A percentile compares a stretch with the other conserved stretches of the same genome.
Conservation (phyloP, 805 yeast genomes). For the Nakazawaea ernobii region DNA sequence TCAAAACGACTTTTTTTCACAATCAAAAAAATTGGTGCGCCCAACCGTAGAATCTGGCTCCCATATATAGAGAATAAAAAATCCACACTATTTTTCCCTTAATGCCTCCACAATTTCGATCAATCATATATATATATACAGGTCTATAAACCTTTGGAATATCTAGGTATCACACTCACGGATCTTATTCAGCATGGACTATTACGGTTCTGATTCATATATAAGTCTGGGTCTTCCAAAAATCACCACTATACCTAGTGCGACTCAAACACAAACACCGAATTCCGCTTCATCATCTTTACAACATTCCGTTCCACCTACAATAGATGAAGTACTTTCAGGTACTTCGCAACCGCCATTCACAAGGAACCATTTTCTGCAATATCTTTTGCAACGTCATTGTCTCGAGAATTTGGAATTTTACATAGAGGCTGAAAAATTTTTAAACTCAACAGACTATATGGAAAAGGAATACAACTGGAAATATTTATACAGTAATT, state of each 20-base stretch:
- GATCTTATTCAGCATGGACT: slow-evolving; percentile 1
- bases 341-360: slow-evolving; percentile 19
- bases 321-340: slow-evolving; percentile 20
- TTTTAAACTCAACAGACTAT: slow-evolving; percentile 11
- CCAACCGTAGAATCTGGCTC: no score
- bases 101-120: no score
- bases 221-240: slow-evolving; percentile 11
- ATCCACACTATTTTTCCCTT: no score
- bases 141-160: no score
- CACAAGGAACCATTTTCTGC: slow-evolving; percentile 21
- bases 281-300: slow-evolving; percentile 1
- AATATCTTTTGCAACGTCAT: slow-evolving; percentile 24
- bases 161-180: no score
- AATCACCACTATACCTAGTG: slow-evolving; percentile 7
- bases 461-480: slow-evolving; percentile 17
- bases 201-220: not conserved
- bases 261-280: slow-evolving; percentile 6
- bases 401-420: slow-evolving; percentile 31
- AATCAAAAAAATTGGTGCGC: no score
- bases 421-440: slow-evolving; percentile 19
- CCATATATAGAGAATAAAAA: no score
- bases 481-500: slow-evolving; percentile 21
- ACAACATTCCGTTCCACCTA: slow-evolving; percentile 21
- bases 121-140: no score
- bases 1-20: no score